Percentiles rank a stretch among this genome's conserved stretches.
Evolutionary conservation across 2,329 filamentous ascomycete genomes (phyloP).

Genomic region (Curvularia lunata): DNA sequence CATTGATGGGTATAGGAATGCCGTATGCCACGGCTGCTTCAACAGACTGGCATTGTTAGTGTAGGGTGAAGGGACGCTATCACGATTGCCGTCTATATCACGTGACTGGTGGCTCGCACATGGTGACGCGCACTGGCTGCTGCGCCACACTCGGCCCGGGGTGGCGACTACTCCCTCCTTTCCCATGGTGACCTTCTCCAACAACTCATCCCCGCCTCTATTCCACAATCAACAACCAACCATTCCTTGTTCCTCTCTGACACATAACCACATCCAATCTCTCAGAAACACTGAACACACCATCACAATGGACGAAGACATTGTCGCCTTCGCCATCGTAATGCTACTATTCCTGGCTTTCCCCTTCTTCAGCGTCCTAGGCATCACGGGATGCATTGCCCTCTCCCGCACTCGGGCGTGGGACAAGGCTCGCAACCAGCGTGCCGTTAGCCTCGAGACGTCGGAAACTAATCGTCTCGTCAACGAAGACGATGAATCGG

Average conservation of each 20-base stretch:
- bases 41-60: not conserved
- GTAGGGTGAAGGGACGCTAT: too few species aligned
- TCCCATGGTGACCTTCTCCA: not conserved
- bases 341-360: constrained; percentile 36
- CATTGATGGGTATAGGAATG: not conserved
- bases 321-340: constrained; percentile 32
- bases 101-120: not conserved
- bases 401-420: constrained; percentile 43
- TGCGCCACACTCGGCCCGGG: constrained; percentile 13
- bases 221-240: not conserved
- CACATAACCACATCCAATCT: not conserved
- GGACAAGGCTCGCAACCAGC: constrained; percentile 39
- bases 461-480: constrained; percentile 28
- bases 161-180: constrained; percentile 10
- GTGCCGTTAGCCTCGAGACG: constrained; percentile 31
- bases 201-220: not conserved
- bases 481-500: constrained; percentile 22
- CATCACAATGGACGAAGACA: constrained; percentile 38
- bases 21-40: not conserved
- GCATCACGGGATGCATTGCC: constrained; percentile 34
- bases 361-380: constrained; percentile 30
- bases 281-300: not conserved
- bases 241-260: not conserved
- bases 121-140: constrained; percentile 1
- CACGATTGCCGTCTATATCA: too few species aligned